These are phyloP conservation scores for Magnusiomyces tetraspermus DNA, from an alignment of 1,139 yeast genomes.

Conservation along the genomic window DNA sequence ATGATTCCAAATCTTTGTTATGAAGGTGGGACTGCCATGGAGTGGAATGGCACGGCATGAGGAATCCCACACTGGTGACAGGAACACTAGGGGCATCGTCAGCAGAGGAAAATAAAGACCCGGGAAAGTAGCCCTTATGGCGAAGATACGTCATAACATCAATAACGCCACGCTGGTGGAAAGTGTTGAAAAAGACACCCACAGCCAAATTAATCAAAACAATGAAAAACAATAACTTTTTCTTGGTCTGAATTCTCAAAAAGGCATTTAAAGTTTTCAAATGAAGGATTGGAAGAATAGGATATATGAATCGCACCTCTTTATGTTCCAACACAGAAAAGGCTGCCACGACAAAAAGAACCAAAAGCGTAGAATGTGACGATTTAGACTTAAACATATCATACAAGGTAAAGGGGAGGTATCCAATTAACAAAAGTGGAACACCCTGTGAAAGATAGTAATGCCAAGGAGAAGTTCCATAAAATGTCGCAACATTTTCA, in stretches of 20 bases:
- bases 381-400: constrained; percentile 33
- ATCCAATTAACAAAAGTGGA: constrained; percentile 63
- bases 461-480: constrained; percentile 80
- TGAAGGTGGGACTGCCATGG: constrained; percentile 90
- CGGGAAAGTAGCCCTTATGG: constrained; percentile 20
- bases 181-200: constrained; percentile 46
- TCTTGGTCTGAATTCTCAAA: constrained; percentile 9
- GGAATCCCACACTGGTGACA: constrained; percentile 52
- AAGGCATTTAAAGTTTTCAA: constrained; percentile 13
- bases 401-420: constrained; percentile 48
- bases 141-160: constrained; percentile 51
- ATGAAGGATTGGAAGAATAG: constrained; percentile 67
- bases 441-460: constrained; percentile 76
- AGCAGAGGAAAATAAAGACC: background rate
- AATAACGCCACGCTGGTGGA: constrained; percentile 81
- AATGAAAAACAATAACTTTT: constrained; percentile 18
- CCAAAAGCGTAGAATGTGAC: constrained; percentile 27
- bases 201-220: constrained; percentile 38
- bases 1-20: constrained; percentile 32
- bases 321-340: constrained; percentile 72
- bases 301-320: constrained; percentile 85
- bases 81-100: background rate
- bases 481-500: constrained; percentile 65
- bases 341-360: constrained; percentile 38
- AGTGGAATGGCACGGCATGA: constrained; percentile 95